phyloP scores from a whole-genome alignment of 2,329 filamentous ascomycete genomes.

The Fusarium ambrosium region DNA sequence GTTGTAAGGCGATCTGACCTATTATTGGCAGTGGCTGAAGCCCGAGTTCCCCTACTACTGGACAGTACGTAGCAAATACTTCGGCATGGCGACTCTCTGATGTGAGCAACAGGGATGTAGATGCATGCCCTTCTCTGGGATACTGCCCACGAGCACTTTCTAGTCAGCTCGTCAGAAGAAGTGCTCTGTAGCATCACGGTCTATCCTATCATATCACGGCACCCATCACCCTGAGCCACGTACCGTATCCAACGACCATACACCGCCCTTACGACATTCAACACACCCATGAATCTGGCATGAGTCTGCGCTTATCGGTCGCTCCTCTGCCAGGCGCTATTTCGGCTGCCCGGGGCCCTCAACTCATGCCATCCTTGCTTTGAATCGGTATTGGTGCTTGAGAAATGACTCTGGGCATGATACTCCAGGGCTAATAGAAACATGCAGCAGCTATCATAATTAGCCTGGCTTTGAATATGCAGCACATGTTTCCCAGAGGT shows the following conservation, averaged over 20 bases:
- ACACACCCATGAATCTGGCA: neutral
- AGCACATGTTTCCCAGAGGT: neutral
- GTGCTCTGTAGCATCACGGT: neutral
- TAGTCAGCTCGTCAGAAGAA: neutral
- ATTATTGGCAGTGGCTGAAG: slow-evolving; percentile 5
- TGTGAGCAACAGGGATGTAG: slow-evolving; percentile 5
- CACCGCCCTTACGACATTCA: slow-evolving; percentile 8
- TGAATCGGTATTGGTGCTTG: slow-evolving; percentile 28
- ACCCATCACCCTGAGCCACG: slow-evolving; percentile 3
- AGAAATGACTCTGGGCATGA: slow-evolving; percentile 24
- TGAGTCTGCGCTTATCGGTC: neutral
- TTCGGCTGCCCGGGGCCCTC: slow-evolving; percentile 30
- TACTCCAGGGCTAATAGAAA: slow-evolving; percentile 14
- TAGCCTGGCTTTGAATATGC: slow-evolving; percentile 2
- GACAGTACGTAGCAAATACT: neutral
- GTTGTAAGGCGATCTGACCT: neutral
- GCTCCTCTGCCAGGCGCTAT: slow-evolving; percentile 16
- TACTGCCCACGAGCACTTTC: neutral
- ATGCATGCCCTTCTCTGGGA: neutral
- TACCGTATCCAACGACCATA: slow-evolving; percentile 9
- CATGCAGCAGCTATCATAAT: slow-evolving; percentile 30
- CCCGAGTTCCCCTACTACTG: neutral
- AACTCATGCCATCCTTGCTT: slow-evolving; percentile 22
- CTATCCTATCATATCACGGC: neutral
- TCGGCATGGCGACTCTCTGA: slow-evolving; percentile 6